Evolutionary conservation across 108 stramenopile species (phyloP).

Genomic region (Pseudonitzschia multistriata): DNA sequence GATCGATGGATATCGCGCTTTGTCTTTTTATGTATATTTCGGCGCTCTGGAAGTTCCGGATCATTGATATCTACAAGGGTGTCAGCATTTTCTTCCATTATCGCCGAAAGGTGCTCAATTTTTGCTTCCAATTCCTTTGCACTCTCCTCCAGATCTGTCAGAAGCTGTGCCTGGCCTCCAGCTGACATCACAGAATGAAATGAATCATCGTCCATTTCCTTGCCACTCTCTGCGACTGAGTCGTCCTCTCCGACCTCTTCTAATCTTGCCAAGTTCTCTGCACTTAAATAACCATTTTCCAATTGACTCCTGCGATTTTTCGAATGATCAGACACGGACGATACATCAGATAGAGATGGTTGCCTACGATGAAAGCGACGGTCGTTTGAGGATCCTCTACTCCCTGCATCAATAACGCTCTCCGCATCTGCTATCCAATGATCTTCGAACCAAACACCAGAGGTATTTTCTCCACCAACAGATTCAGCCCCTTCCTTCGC

Average conservation of each 20-base stretch:
- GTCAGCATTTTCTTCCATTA: slow-evolving; percentile 13
- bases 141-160: slow-evolving; percentile 36
- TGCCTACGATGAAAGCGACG: slow-evolving; percentile 22
- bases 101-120: slow-evolving; percentile 19
- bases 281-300: slow-evolving; percentile 48
- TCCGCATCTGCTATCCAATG: slow-evolving; percentile 49
- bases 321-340: slow-evolving; percentile 44
- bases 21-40: slow-evolving; percentile 10
- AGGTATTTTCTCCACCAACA: slow-evolving; percentile 28
- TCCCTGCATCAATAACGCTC: slow-evolving; percentile 37
- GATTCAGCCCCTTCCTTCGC: slow-evolving; percentile 40
- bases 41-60: slow-evolving; percentile 7
- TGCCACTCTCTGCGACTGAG: slow-evolving; percentile 30
- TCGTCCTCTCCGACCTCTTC: slow-evolving; percentile 49
- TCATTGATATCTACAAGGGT: slow-evolving; percentile 6
- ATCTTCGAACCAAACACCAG: slow-evolving; percentile 46
- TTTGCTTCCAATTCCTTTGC: slow-evolving; percentile 24
- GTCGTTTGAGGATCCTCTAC: slow-evolving; percentile 12
- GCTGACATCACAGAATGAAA: slow-evolving; percentile 64
- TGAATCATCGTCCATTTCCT: slow-evolving; percentile 47
- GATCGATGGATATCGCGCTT: slow-evolving; percentile 35
- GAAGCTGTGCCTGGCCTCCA: slow-evolving; percentile 39
- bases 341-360: slow-evolving; percentile 55
- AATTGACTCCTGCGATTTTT: slow-evolving; percentile 7
- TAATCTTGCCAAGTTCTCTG: slow-evolving; percentile 62